phyloP scores from a whole-genome alignment of 805 yeast species.

The Starmerella potacharoeniae region DNA sequence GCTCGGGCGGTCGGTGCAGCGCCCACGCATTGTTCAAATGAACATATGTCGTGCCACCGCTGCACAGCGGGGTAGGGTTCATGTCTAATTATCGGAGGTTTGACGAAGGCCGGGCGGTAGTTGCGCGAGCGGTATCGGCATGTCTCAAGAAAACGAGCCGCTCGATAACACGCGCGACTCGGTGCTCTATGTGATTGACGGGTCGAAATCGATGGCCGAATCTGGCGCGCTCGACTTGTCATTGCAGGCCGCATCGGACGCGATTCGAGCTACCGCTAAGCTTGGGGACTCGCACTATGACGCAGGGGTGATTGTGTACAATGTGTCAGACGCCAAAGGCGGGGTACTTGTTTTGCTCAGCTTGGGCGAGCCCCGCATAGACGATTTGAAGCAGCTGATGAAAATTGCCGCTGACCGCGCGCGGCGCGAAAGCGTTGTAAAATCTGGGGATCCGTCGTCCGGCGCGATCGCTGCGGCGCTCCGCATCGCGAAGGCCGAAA shows the following conservation, averaged over 20 bases:
- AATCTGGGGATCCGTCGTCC: conserved; percentile 3
- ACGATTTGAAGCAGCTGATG: conserved; percentile 16
- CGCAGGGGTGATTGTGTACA: conserved; percentile 54
- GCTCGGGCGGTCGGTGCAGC: too few species aligned
- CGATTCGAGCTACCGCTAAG: conserved; percentile 55
- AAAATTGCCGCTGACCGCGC: conserved; percentile 9
- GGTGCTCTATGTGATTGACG: conserved; percentile 30
- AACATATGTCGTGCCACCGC: too few species aligned
- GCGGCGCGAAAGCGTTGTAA: not conserved
- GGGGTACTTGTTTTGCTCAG: conserved; percentile 12
- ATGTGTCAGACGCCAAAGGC: conserved; percentile 29
- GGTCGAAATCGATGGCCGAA: conserved; percentile 26
- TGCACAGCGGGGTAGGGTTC: too few species aligned
- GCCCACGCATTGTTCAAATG: too few species aligned
- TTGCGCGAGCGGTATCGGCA: conserved; percentile 1
- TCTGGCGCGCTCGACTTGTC: conserved; percentile 19
- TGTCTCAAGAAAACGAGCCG: conserved; percentile 3
- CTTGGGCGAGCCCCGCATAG: conserved; percentile 16
- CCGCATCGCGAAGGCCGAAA: conserved; percentile 9
- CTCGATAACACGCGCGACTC: conserved; percentile 24
- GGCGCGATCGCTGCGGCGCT: conserved; percentile 7
- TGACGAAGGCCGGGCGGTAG: too few species aligned
- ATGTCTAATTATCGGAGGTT: too few species aligned
- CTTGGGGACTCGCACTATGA: conserved; percentile 53
- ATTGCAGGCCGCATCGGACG: conserved; percentile 44